Base-by-base conservation (phyloP, 495 filamentous ascomycete genomes). In the Lepidopterella palustris region DNA sequence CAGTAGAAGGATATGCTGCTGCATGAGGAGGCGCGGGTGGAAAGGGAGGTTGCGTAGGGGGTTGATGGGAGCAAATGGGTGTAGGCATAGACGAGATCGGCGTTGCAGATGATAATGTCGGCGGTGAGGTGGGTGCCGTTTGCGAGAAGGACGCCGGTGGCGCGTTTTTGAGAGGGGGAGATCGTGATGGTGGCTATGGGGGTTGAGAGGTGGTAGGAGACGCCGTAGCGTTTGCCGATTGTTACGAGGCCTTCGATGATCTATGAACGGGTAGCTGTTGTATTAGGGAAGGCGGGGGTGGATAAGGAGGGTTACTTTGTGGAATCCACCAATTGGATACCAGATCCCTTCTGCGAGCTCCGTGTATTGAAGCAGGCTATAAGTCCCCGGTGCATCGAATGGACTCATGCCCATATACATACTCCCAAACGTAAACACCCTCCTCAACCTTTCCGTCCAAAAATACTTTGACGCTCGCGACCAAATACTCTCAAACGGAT, bases 341-440 rank as follows among this genome's bases (percentile, higher is more conserved):
- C 84, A 87, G 31, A 89, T 87, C 0, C 86, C 86, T 72, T 89
- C 83, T 6, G 81, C 79, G 11, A 87, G 71, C 71, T 89, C 86
- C 9, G 84, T 85, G 70, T 88, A 89, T 67, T 88, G 86, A 42
- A 88, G 73, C 62, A 89, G 72, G 26, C 78, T 82, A 72, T 88
- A 89, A 21, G 86, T 89, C 1, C 81, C 84, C 5, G 86, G 86
- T 0, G 86, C 86, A 57, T 87, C 83, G 69, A 84, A 88, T 1
- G 86, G 86, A 59, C 74, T 80, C 86, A 89, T 89, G 0, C 86
- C 86, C 77, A 88, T 83, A 64, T 89, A 89, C 86, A 88, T 89
- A 59, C 82, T 87, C 27, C 81, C 84, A 68, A 88, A 88, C 9
- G 85, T 87, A 63, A 87, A 87, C 0, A 83, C 84, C 13, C 85